phyloP scores from a whole-genome alignment of 2,329 filamentous ascomycete species.

The Cladophialophora bantiana region DNA sequence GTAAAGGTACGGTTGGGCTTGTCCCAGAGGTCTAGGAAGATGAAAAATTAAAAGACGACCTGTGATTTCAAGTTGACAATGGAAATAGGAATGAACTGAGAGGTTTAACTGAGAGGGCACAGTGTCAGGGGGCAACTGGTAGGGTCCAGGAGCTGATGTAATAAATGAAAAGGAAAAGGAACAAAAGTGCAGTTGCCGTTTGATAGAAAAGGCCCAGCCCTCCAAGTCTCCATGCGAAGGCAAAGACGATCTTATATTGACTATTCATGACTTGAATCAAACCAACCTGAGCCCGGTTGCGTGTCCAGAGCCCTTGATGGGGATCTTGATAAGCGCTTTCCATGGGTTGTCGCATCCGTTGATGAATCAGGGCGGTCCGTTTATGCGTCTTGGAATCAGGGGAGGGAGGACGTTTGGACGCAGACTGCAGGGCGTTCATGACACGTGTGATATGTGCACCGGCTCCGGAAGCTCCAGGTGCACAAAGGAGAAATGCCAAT shows the following conservation, averaged over 20 bases:
- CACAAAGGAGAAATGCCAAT: neutral
- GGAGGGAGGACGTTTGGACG: neutral
- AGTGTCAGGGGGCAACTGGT: no score
- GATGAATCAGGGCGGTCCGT: neutral
- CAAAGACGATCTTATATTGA: neutral
- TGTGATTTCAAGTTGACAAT: neutral
- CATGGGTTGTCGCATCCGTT: neutral
- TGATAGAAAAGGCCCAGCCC: neutral
- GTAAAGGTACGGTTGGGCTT: neutral
- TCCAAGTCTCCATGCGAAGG: neutral
- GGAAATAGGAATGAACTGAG: no score
- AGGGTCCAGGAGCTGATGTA: no score
- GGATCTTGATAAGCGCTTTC: neutral
- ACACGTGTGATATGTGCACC: neutral
- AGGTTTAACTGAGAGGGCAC: no score
- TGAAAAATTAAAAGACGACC: neutral
- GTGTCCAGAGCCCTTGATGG: neutral
- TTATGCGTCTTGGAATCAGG: neutral
- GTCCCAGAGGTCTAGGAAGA: neutral
- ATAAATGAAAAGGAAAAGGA: neutral
- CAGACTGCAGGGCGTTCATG: neutral
- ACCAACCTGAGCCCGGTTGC: neutral
- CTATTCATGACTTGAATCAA: neutral
- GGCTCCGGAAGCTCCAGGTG: neutral
- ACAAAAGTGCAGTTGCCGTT: neutral